A percentile compares a stretch with the other conserved stretches of the same genome.
Conservation (phyloP, 257 asterid genomes). For the Fraxinus pennsylvanica region DNA sequence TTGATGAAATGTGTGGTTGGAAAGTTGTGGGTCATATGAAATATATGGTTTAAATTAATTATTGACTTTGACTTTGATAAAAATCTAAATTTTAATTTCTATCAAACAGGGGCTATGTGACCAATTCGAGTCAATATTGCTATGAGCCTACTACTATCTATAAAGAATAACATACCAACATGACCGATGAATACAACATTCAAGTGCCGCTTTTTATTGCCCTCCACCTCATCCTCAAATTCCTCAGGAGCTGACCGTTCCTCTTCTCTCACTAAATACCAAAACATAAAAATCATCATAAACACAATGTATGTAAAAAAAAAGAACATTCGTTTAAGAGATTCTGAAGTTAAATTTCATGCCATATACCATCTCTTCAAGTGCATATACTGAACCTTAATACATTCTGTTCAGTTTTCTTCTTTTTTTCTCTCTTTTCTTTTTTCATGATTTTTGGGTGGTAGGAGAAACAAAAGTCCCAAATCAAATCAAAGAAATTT, state of each 20-base stretch:
- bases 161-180: constrained; percentile 56
- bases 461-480: not conserved
- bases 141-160: not conserved
- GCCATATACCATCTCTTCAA: not conserved
- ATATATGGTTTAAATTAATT: too few relatives aligned
- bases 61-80: too few relatives aligned
- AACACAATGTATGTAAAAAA: not conserved
- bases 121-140: not conserved
- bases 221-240: constrained; percentile 45
- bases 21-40: too few relatives aligned
- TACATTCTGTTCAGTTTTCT: not conserved
- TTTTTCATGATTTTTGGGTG: not conserved
- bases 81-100: too few relatives aligned
- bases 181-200: constrained; percentile 97
- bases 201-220: constrained; percentile 69
- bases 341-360: not conserved
- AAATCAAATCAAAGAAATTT: not conserved
- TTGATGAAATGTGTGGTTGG: too few relatives aligned
- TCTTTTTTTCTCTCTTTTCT: not conserved
- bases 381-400: not conserved
- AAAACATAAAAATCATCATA: constrained; percentile 18
- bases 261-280: constrained; percentile 44
- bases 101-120: not conserved
- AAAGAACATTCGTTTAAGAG: not conserved
- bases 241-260: constrained; percentile 50